A percentile compares a stretch with the other conserved stretches of the same genome.
phyloP scores from a whole-genome alignment of 495 filamentous ascomycete genomes.

The Penicillium arizonense region DNA sequence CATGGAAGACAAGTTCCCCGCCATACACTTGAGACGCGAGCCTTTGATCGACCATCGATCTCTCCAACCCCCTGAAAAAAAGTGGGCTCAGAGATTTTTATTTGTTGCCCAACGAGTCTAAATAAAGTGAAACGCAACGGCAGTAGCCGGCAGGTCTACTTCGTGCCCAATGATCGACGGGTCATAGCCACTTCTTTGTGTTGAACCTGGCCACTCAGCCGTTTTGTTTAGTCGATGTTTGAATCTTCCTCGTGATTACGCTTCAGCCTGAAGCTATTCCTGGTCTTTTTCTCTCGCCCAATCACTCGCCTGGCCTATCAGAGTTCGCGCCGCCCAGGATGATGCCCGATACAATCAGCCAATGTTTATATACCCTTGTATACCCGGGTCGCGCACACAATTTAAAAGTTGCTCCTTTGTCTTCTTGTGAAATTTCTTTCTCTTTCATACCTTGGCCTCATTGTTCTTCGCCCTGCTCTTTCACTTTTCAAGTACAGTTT shows the following conservation, averaged over 20 bases:
- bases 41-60: not conserved
- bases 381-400: constrained; percentile 13
- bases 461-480: constrained; percentile 3
- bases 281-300: constrained; percentile 22
- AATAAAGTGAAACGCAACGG: constrained; percentile 9
- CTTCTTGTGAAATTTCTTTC: constrained; percentile 12
- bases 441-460: constrained; percentile 3
- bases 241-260: constrained; percentile 7
- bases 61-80: constrained; percentile 2
- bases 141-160: constrained; percentile 7
- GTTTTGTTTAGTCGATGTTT: constrained; percentile 4
- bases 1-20: not conserved
- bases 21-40: not conserved
- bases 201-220: not conserved
- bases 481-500: constrained; percentile 10
- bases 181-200: constrained; percentile 6
- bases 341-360: constrained; percentile 25
- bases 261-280: constrained; percentile 26
- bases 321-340: constrained; percentile 11
- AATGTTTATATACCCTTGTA: constrained; percentile 24
- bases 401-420: constrained; percentile 16
- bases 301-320: constrained; percentile 26
- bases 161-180: constrained; percentile 7
- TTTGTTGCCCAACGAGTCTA: constrained; percentile 8
- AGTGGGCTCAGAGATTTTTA: not conserved